Conservation (phyloP, 805 yeast species). For the Candida ponderosae region DNA sequence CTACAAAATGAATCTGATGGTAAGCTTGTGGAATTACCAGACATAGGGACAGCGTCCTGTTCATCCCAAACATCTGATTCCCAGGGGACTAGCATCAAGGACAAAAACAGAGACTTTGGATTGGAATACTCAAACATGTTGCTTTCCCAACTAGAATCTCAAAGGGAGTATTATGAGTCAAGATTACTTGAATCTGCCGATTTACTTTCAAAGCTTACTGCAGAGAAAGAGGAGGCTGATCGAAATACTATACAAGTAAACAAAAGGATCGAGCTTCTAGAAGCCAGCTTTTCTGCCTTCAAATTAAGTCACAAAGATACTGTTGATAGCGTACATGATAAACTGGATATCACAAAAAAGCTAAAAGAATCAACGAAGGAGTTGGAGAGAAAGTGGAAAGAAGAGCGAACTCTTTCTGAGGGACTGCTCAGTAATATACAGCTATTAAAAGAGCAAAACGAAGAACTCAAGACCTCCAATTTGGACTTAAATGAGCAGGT, state of each 20-base stretch:
- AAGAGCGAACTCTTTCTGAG: conserved; percentile 38
- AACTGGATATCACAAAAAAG: conserved; percentile 8
- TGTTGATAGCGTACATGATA: too few relatives aligned
- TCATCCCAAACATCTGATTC: background rate
- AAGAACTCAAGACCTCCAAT: conserved; percentile 29
- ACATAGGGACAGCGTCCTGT: conserved; percentile 4
- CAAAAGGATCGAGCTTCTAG: conserved; percentile 8
- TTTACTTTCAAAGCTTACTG: conserved; percentile 19
- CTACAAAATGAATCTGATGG: conserved; percentile 85
- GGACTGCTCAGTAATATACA: conserved; percentile 34
- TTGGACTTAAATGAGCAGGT: conserved; percentile 54
- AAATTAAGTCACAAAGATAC: conserved; percentile 1
- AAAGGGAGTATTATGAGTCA: conserved; percentile 72
- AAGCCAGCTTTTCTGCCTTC: conserved; percentile 2
- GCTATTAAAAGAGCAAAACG: conserved; percentile 22
- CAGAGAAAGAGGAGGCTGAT: conserved; percentile 12
- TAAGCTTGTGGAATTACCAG: conserved; percentile 65
- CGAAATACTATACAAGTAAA: conserved; percentile 16
- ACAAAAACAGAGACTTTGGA: conserved; percentile 52
- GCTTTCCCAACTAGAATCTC: conserved; percentile 77
- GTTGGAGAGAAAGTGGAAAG: conserved; percentile 30
- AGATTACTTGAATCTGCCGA: conserved; percentile 29
- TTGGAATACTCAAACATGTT: conserved; percentile 75
- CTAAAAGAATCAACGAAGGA: conserved; percentile 16
- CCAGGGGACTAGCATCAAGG: conserved; percentile 10